Evolutionary conservation across 2,329 filamentous ascomycete species (phyloP), one percentile per base, ranked within the genome.

Genomic region (Phialocephala subalpina): DNA sequence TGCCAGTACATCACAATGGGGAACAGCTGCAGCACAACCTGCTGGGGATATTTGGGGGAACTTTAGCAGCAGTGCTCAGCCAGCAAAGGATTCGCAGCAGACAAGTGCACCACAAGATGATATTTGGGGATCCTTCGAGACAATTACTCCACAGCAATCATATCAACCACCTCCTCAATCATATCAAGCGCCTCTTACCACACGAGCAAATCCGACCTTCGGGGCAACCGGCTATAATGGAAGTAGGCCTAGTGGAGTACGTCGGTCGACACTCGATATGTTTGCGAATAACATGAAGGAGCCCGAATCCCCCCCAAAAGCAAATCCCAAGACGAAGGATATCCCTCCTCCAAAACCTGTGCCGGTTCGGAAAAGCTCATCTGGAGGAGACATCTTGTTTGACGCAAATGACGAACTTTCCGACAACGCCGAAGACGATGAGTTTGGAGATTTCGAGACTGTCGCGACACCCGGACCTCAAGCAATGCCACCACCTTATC

Each of bases 391-490:
- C 16, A 67, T 78, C 18, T 58, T 78, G 8, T 78, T 78, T 63
- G 77, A 78, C 70, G 75, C 75, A 42, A 70, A 79, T 12, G 81
- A 79, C 7, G 78, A 80, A n/a, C 58, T 73, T 40, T 73, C 67
- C 47, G 73, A 65, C 36, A 73, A 71, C n/a, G 61, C 67, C 25
- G 78, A 80, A 6, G 86, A 88, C 8, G 87, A 90, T 62, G 87
- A 90, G 72, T 91, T 89, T 78, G 88, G 89, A 0, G 89, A 91
- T 63, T 92, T 92, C 72, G 88, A 91, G 76, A 82, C 84, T 53
- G 87, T 86, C 18, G 78, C 79, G 36, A 65, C 67, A 9, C 64
- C 68, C 35, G 65, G 64, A 18, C 67, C 68, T 16, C 49, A 27
- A 53, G 49, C 25, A 33, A 11, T 29, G 14, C 56, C 68, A 36